Percentiles rank a stretch among this genome's conserved stretches.
phyloP scores from a whole-genome alignment of 2,329 filamentous ascomycete genomes.

The Graphiopsis chlorocephala region DNA sequence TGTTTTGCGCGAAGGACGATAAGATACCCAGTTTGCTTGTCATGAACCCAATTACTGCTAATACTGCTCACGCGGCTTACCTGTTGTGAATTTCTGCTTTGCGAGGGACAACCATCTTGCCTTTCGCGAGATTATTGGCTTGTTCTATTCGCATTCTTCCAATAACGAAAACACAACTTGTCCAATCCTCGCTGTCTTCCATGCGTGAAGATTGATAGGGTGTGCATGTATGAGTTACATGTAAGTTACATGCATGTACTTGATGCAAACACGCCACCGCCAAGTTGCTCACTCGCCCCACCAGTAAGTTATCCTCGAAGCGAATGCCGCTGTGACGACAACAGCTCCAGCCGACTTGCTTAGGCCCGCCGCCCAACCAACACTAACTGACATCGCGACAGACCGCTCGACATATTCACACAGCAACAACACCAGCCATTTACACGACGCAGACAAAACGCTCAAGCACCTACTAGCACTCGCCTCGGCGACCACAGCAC shows the following conservation, averaged over 20 bases:
- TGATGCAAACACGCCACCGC: not conserved
- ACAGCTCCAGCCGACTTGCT: not conserved
- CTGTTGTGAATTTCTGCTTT: not conserved
- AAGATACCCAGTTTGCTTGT: conserved; percentile 11
- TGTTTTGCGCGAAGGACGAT: not conserved
- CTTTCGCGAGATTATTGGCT: not conserved
- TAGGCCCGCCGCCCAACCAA: not conserved
- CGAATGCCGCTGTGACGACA: not conserved
- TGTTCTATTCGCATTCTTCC: no score
- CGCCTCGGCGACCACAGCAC: not conserved
- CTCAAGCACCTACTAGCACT: not conserved
- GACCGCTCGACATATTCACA: not conserved
- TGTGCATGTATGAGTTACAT: not conserved
- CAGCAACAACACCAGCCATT: not conserved
- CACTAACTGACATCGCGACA: not conserved
- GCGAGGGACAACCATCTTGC: not conserved
- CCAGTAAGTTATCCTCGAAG: no score
- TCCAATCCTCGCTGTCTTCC: no score
- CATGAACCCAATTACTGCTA: not conserved
- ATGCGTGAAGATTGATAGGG: not conserved
- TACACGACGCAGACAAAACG: not conserved
- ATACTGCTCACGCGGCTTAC: not conserved
- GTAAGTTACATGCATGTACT: not conserved
- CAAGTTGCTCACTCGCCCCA: not conserved
- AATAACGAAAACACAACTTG: no score